Base-by-base conservation (phyloP, 179 eudicot genomes). In the Corrigiola litoralis region DNA sequence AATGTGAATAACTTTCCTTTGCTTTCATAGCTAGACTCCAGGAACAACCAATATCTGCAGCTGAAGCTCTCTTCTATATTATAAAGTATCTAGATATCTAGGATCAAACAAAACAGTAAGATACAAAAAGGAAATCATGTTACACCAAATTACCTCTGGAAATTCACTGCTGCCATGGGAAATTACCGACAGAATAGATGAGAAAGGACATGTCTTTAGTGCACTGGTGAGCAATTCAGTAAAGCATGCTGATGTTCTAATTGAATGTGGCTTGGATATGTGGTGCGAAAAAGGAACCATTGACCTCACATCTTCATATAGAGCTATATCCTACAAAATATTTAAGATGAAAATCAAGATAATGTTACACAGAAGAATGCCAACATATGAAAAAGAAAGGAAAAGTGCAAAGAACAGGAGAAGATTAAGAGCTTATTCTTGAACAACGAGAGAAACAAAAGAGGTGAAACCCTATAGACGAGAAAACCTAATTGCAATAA, bases 121-220 rank as follows among this genome's bases (percentile, higher is more conserved):
- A 38, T n/a, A 40, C 12, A 12, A 6, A 8, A 17, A 20, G 13
- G 11, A 46, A 34, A 5, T 4, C 46, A 44, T 6, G 10, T 10
- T 14, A 9, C 25, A 55, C 3, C 20, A 20, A 45, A 40, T 13
- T 68, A 74, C 77, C 77, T 74, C 25, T 5, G 68, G 47, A 55
- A 74, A 74, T 31, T 57, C 69, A 54, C 72, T 74, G 52, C 33
- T 58, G 34, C n/a, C 1, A 25, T 36, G 64, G 33, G 69, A 68
- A 53, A 61, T 31, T 16, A 74, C 38, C 37, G 48, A 55, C 32
- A 62, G 20, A 31, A 33, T 31, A 4, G 67, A 12, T 48, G 67
- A 45, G 14, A 37, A 62, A 45, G 48, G 63, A n/a, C 53, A 63
- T 56, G 44, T 16, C 47, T 32, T 49, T n/a, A 74, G 50, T 29